Conservation (phyloP, 2,329 filamentous ascomycete genomes). For the Penicillium sp. region DNA sequence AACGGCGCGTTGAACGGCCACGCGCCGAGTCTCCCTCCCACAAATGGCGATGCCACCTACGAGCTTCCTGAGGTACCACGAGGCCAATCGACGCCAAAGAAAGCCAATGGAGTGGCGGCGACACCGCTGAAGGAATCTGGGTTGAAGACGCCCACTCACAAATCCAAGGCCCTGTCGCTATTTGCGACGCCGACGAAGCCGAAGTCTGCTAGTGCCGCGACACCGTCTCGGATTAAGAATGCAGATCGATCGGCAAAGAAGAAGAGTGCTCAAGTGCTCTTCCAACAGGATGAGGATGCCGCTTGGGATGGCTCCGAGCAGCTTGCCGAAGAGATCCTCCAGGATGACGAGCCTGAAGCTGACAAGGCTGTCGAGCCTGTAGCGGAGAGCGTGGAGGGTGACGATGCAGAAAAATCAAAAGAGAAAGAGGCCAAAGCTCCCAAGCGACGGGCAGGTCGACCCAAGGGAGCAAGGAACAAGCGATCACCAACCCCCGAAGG, state of each 20-base stretch:
- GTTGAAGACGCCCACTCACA: conserved; percentile 44
- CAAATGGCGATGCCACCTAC: conserved; percentile 28
- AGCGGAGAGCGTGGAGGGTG: conserved; percentile 42
- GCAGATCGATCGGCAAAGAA: conserved; percentile 83
- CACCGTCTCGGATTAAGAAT: conserved; percentile 68
- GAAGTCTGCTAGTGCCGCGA: conserved; percentile 42
- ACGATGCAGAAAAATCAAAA: conserved; percentile 39
- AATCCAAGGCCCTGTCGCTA: conserved; percentile 40
- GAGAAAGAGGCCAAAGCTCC: conserved; percentile 52
- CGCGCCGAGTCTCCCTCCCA: conserved; percentile 18
- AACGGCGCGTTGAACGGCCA: conserved; percentile 36
- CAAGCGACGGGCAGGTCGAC: conserved; percentile 59
- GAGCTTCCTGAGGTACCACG: conserved; percentile 33
- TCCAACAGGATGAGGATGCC: conserved; percentile 72
- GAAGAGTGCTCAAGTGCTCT: conserved; percentile 78
- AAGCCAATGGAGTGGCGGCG: conserved; percentile 32
- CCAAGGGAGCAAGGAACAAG: conserved; percentile 60
- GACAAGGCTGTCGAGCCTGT: conserved; percentile 28
- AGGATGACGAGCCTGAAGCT: conserved; percentile 42
- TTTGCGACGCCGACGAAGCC: conserved; percentile 48
- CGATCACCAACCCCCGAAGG: conserved; percentile 78
- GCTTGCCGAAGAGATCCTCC: conserved; percentile 70
- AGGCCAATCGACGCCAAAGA: conserved; percentile 39
- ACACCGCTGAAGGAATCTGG: conserved; percentile 40
- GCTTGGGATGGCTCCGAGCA: conserved; percentile 66